Conservation (phyloP, 192 early-diverging fungal species). For the Allomyces arbusculus region DNA sequence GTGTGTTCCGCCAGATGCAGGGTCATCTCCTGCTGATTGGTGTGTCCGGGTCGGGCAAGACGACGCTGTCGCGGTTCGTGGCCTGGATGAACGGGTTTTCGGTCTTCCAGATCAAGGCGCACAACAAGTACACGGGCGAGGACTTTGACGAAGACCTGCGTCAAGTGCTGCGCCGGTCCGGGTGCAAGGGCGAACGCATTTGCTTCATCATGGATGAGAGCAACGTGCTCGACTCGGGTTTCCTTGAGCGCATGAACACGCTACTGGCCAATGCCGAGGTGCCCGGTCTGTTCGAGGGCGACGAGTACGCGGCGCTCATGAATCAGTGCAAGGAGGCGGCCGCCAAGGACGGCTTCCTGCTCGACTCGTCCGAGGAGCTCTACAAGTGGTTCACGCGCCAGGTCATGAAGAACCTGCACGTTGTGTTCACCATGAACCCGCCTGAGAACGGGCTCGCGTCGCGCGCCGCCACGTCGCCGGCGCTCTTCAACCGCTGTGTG, state of each 20-base stretch:
- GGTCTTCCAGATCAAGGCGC: conserved; percentile 94
- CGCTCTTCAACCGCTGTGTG: conserved; percentile 99
- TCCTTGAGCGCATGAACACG: conserved; percentile 99
- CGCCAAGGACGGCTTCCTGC: conserved; percentile 72
- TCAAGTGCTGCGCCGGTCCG: conserved; percentile 63
- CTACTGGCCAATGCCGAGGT: conserved; percentile 96
- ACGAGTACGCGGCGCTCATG: conserved; percentile 87
- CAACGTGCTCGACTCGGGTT: conserved; percentile 87
- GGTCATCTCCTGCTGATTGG: conserved; percentile 97
- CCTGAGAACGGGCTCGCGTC: conserved; percentile 76
- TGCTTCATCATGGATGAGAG: conserved; percentile 97
- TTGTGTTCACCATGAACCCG: conserved; percentile 99
- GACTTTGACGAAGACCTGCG: conserved; percentile 99
- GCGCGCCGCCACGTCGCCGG: conserved; percentile 90
- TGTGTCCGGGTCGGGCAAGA: conserved; percentile 92
- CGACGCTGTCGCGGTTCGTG: conserved; percentile 93
- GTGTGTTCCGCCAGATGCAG: conserved; percentile 93
- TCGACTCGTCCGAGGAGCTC: conserved; percentile 85
- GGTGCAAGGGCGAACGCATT: conserved; percentile 95
- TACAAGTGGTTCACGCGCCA: conserved; percentile 96
- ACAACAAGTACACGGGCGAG: conserved; percentile 81
- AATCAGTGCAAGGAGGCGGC: conserved; percentile 86
- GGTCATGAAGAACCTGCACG: conserved; percentile 89
- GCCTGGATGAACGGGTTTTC: conserved; percentile 98
- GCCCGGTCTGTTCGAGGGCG: conserved; percentile 96